Base-by-base conservation (phyloP, 2,329 filamentous ascomycete genomes). In the Penicillium digitatum region DNA sequence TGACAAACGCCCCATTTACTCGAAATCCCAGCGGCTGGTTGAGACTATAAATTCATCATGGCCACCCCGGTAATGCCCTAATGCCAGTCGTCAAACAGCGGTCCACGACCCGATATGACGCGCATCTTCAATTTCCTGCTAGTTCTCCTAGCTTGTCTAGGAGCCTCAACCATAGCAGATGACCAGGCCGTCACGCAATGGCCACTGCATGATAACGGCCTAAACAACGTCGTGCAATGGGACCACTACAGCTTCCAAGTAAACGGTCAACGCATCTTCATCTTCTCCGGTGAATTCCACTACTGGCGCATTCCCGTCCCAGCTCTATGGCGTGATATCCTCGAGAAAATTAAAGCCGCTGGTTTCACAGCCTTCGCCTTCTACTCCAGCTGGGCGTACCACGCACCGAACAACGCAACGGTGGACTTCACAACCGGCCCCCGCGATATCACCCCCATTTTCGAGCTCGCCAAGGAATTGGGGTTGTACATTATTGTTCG, bases 401-500 rank as follows among this genome's bases (percentile, higher is more conserved):
- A 81, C 58, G 75, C 72, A 43, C 72, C 77, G 4, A 77, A 73
- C 45, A 74, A 74, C 34, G 58, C 68, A 12, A 76, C 76, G 0
- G 63, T 80, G 6, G 81, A 82, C 65, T 82, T 83, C 58, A 72
- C 74, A 48, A 81, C 71, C 12, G 80, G 78, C 3, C 79, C 80
- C 3, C 81, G 80, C 55, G 75, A 84, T 60, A 79, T 83, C 55
- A 78, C 76, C 5, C 70, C 72, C 9, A 75, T 84, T 38, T 77
- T 82, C 48, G 77, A 80, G 27, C 72, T 82, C 26, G 81, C 81
- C 3, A 77, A 82, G 58, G 74, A 81, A 37, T 69, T 82, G 24
- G 81, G 81, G 2, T 69, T 83, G 37, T 83, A 82, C 58, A 76
- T 82, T 37, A 78, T 84, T 27, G 76, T 79, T 1, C 75, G 83